A percentile compares a stretch with the other conserved stretches of the same genome.
Conservation (phyloP, 306 rosid species). For the Gleditsia sinensis region DNA sequence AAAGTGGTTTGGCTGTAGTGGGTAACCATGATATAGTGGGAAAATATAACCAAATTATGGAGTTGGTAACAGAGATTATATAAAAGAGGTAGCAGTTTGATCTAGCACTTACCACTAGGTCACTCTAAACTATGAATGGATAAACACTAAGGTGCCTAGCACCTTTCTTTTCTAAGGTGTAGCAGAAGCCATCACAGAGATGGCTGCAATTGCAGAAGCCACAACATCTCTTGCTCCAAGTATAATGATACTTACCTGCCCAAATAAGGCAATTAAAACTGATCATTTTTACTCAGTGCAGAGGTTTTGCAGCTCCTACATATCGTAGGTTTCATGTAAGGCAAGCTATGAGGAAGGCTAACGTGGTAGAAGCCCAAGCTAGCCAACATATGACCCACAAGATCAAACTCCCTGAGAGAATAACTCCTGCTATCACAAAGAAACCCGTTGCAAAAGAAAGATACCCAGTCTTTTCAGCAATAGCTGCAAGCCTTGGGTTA, state of each 20-base stretch:
- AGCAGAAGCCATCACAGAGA: constrained; percentile 27
- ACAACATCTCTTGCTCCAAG: constrained; percentile 28
- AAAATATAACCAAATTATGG: background rate
- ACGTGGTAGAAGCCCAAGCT: background rate
- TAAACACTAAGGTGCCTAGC: too few species aligned
- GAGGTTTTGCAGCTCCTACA: constrained; percentile 29
- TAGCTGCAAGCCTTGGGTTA: background rate
- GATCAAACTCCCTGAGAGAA: background rate
- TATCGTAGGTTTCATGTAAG: background rate
- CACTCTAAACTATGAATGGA: background rate
- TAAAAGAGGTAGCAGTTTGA: background rate
- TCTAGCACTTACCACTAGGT: too few species aligned
- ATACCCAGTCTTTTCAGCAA: background rate
- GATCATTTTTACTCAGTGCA: constrained; percentile 23
- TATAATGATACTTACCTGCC: constrained; percentile 21
- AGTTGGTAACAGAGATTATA: background rate
- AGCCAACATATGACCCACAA: constrained; percentile 7
- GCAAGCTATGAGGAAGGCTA: background rate
- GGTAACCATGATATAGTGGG: background rate
- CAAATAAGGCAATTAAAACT: background rate
- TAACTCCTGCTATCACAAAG: background rate
- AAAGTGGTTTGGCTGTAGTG: background rate
- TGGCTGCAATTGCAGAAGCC: constrained; percentile 24
- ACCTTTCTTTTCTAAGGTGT: too few species aligned
- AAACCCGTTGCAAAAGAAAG: background rate